Percentiles rank a stretch among this genome's conserved stretches.
Evolutionary conservation across 2,329 filamentous ascomycete genomes (phyloP).

Genomic region (Alternaria arbusti): DNA sequence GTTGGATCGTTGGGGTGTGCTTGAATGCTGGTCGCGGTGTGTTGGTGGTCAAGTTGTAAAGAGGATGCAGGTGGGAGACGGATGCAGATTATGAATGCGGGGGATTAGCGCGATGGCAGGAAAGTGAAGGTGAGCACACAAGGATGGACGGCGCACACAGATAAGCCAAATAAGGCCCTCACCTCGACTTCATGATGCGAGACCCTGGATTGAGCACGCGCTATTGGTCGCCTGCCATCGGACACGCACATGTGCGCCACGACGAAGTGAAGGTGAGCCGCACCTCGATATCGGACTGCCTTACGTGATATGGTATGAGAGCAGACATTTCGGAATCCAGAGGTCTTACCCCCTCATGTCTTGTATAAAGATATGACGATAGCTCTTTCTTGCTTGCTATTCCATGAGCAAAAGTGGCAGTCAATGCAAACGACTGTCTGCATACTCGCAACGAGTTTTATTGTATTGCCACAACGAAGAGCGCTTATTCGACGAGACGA

Average conservation of each 20-base stretch:
- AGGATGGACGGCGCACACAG: not conserved
- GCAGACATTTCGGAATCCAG: not conserved
- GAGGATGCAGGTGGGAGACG: not conserved
- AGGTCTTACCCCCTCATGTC: not conserved
- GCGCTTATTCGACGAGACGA: not conserved
- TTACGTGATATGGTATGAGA: not conserved
- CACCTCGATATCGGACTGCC: not conserved
- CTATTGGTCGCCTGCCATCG: not conserved
- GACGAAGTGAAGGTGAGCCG: slow-evolving; percentile 3
- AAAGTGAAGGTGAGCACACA: slow-evolving; percentile 21
- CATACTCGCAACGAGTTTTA: not conserved
- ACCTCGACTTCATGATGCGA: not conserved
- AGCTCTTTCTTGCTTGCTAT: not conserved
- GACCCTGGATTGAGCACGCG: not conserved
- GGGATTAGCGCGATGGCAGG: slow-evolving; percentile 8
- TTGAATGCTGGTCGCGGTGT: not conserved
- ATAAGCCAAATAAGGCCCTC: slow-evolving; percentile 1
- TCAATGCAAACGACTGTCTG: not conserved
- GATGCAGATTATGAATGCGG: not conserved
- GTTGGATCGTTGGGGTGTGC: not conserved
- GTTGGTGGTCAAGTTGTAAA: not conserved
- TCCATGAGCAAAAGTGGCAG: not conserved
- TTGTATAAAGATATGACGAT: not conserved
- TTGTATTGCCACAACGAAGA: not conserved
- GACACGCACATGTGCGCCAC: not conserved